Evolutionary conservation across 2,329 filamentous ascomycete species (phyloP).

Genomic region (Amauroascus niger): DNA sequence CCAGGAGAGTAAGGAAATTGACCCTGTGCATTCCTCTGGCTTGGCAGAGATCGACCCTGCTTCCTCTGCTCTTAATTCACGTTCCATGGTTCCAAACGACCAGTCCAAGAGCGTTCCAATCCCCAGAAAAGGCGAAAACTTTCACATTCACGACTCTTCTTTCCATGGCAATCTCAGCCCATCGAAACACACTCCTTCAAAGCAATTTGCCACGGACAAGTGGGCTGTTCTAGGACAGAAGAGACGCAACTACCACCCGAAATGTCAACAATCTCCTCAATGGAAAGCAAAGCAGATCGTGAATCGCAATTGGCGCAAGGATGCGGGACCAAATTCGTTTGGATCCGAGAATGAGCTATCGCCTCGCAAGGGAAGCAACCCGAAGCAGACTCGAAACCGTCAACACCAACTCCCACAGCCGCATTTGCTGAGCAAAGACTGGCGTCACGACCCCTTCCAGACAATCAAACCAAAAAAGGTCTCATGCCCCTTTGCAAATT

Average conservation of each 20-base stretch:
- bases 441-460: slow-evolving; percentile 37
- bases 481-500: slow-evolving; percentile 28
- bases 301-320: slow-evolving; percentile 36
- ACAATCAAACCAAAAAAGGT: slow-evolving; percentile 25
- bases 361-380: slow-evolving; percentile 24
- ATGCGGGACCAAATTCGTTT: slow-evolving; percentile 32
- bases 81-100: slow-evolving; percentile 31
- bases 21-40: slow-evolving; percentile 40
- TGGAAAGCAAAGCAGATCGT: slow-evolving; percentile 37
- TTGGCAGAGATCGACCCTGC: slow-evolving; percentile 46
- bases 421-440: slow-evolving; percentile 37
- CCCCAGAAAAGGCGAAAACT: slow-evolving; percentile 58
- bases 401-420: slow-evolving; percentile 27
- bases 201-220: slow-evolving; percentile 52
- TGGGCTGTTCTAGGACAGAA: slow-evolving; percentile 83
- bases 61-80: slow-evolving; percentile 43
- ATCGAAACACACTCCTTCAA: slow-evolving; percentile 53
- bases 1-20: slow-evolving; percentile 55
- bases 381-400: slow-evolving; percentile 2
- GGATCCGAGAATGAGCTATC: slow-evolving; percentile 28
- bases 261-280: slow-evolving; percentile 45
- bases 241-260: slow-evolving; percentile 56
- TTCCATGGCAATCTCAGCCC: slow-evolving; percentile 3
- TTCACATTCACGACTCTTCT: slow-evolving; percentile 53
- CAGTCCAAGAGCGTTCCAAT: slow-evolving; percentile 37